Evolutionary conservation across 2,329 filamentous ascomycete genomes (phyloP), one percentile per base, ranked within the genome.

Genomic region (Sarocladiaceae sp.): DNA sequence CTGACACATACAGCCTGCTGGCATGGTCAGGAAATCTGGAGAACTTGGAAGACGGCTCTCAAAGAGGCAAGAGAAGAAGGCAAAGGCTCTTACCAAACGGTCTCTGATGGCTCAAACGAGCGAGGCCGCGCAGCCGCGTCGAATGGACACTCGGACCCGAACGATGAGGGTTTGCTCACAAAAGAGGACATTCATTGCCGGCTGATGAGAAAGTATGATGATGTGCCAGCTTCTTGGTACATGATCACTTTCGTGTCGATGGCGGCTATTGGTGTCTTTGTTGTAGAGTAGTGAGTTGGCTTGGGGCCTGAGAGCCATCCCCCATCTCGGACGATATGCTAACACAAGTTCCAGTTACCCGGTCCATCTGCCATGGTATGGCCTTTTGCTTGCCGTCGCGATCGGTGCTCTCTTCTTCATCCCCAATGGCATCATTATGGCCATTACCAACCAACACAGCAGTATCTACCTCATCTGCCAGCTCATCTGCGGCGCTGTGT

Each of bases 341-440:
- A 22, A 57, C 60, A 61, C 7, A 4, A 22, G n/a, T 31, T 13
- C n/a, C 56, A 87, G 83, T 62, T 90, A 89, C 63, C 89, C 89
- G 1, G 79, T 94, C 42, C 85, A 92, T 63, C 75, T 95, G 1
- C 90, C 90, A 0, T 95, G 90, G 87, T 94, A 94, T 61, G 90
- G 90, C 3, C 75, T 96, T 3, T 74, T 95, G 15, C 77, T 96
- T 5, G 88, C 90, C 1, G 77, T 96, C 2, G 80, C 76, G 23
- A 90, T 95, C 51, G 90, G 89, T 55, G 83, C 85, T 18, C 68
- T 93, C 52, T 86, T 95, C 55, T 95, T 95, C 71, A 90, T 96
- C 54, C 90, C 90, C 11, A 93, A 94, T 57, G 90, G 90, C 55
- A 94, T 95, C 64, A 88, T 96, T 61, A 95, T 94, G 88, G 90